phyloP scores from a whole-genome alignment of 139 green algal species.

The Chlamydomonas schloesseri region DNA sequence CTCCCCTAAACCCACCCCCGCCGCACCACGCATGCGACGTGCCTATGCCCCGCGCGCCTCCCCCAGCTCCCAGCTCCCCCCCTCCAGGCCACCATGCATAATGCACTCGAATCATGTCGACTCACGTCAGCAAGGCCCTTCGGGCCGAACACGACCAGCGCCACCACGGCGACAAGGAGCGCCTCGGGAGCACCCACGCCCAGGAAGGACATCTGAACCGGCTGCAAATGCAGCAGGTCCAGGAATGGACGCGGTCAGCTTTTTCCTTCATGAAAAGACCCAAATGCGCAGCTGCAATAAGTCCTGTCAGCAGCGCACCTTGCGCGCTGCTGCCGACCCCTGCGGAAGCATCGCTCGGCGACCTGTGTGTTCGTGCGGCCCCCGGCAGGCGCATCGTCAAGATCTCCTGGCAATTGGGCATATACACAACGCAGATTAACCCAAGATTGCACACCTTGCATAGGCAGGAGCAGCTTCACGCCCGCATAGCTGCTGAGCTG shows the following conservation, averaged over 20 bases:
- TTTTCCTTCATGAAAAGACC: neutral
- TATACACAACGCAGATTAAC: neutral
- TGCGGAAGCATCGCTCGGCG: slow-evolving; percentile 7
- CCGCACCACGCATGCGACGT: no score
- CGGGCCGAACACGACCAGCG: slow-evolving; percentile 97
- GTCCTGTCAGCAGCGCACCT: neutral
- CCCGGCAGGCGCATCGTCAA: neutral
- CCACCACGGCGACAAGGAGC: slow-evolving; percentile 96
- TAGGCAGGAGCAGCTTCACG: slow-evolving; percentile 37
- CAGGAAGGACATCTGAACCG: slow-evolving; percentile 79
- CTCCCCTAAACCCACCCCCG: no score
- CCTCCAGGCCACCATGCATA: no score
- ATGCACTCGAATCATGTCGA: no score
- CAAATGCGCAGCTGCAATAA: neutral
- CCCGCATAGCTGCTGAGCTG: slow-evolving; percentile 37
- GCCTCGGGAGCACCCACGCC: slow-evolving; percentile 97
- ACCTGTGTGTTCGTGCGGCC: neutral
- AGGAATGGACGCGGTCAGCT: neutral
- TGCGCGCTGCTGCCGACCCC: slow-evolving; percentile 28
- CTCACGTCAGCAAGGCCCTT: slow-evolving; percentile 94
- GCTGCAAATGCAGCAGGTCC: neutral
- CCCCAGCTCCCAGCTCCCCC: no score
- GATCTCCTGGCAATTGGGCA: neutral
- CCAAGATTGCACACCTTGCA: neutral
- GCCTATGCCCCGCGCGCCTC: no score